Conservation (phyloP, 1,139 yeast genomes). For the Meyerozyma smithsonii region DNA sequence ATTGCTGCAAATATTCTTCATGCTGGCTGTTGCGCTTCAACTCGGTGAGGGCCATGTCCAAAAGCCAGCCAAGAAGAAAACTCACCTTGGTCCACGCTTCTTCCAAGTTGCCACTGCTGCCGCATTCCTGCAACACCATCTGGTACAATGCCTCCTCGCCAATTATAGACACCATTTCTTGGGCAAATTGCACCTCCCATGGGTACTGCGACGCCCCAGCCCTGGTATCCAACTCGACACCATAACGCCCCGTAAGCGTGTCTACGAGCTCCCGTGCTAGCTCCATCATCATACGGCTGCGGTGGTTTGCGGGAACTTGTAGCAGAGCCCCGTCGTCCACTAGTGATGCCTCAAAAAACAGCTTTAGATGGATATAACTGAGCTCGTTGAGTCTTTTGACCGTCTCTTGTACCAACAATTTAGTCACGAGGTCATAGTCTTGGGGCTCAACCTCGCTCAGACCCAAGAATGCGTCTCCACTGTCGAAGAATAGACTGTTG, state of each 20-base stretch:
- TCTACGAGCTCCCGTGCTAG: constrained; percentile 1
- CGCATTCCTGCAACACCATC: background rate
- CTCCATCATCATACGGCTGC: constrained; percentile 1
- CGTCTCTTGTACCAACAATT: background rate
- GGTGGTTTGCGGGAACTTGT: background rate
- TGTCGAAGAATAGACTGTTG: constrained; percentile 15
- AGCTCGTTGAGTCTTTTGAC: background rate
- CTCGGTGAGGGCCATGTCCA: background rate
- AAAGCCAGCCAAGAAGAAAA: background rate
- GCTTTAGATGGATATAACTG: background rate
- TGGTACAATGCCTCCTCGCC: background rate
- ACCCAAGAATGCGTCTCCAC: background rate
- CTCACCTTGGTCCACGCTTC: constrained; percentile 1
- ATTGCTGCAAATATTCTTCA: background rate
- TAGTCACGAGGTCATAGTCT: background rate
- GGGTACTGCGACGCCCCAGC: background rate
- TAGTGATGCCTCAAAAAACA: background rate
- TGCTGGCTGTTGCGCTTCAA: background rate
- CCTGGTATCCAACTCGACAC: background rate
- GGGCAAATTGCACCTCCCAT: background rate
- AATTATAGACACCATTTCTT: constrained; percentile 1
- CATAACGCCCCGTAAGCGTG: background rate
- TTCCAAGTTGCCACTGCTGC: background rate
- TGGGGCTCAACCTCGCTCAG: background rate
- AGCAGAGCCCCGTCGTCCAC: background rate